Evolutionary conservation across 106 monocot genomes (phyloP), one percentile per base, ranked within the genome.

Genomic region (Platanthera guangdongensis): DNA sequence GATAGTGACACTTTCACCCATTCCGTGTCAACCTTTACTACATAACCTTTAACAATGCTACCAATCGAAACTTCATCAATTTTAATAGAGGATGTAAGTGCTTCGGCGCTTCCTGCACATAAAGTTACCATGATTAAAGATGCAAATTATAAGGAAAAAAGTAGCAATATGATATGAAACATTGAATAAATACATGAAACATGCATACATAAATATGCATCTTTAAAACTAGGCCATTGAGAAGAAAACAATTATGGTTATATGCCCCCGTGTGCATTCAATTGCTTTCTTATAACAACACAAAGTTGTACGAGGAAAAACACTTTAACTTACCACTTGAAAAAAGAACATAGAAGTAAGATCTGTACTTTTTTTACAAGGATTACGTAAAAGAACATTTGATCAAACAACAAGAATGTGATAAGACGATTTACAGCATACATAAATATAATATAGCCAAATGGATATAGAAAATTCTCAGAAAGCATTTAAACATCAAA

Each of bases 1-100:
- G 93, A 76, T 14, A 97, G 67, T 14, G 86, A 82, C 74, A 97
- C 70, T 84, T 81, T 83, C 50, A 89, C 62, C 96, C 93, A 97
- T 18, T 97, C 96, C 10, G 52, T 52, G 30, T 89, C 91, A 74
- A 89, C 83, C 80, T 91, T 89, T 1, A 86, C 78, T 57, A 97
- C 91, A 82, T 86, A 97, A 25, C 91, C 96, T 63, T 28, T 83
- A 47, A 91, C 82, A 76, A 51, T 22, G 53, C 79, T 73, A 39
- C 93, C 93, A 69, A 88, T 59, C 2, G 86, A 77, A 62, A 86
- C 87, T 52, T 87, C 79, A 28, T 71, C 70, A 47, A 48, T 47
- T 71, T 21, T 16, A 15, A 71, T 16, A 49, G 70, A 48, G 10
- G 15, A 8, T 48, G 9, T 14, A 3, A 51, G 12, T 53, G 49